Evolutionary conservation across 495 filamentous ascomycete species (phyloP).

Genomic region (Xylaria castorea): DNA sequence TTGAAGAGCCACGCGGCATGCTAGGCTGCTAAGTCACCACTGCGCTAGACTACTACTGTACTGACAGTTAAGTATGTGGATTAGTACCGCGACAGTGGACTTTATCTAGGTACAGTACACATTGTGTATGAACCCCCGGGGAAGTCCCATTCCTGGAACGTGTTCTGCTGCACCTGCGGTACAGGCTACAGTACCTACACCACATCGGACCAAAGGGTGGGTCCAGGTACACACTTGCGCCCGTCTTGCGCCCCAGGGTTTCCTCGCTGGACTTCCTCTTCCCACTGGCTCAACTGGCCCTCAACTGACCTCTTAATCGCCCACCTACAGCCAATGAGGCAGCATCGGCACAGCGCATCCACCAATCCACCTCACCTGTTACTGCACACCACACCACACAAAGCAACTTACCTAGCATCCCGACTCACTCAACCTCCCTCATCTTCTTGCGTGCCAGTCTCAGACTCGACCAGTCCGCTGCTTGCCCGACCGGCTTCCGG

Average conservation of each 20-base stretch:
- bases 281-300: neutral
- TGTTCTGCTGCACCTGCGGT: conserved; percentile 12
- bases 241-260: conserved; percentile 7
- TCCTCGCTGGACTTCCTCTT: neutral
- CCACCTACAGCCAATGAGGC: conserved; percentile 3
- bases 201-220: neutral
- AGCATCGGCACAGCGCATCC: conserved; percentile 10
- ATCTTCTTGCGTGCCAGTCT: neutral
- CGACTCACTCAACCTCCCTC: conserved; percentile 14
- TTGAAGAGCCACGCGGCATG: neutral
- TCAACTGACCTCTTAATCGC: conserved; percentile 11
- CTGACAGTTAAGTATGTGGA: neutral
- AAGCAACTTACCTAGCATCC: conserved; percentile 10
- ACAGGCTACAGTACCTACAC: neutral
- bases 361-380: conserved; percentile 11
- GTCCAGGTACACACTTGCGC: neutral
- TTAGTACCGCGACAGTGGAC: neutral
- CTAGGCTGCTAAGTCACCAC: neutral
- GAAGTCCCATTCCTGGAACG: conserved; percentile 5
- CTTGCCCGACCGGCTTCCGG: conserved; percentile 2
- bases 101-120: neutral
- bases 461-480: conserved; percentile 9
- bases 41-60: neutral
- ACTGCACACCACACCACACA: conserved; percentile 15
- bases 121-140: neutral